Evolutionary conservation across 2,329 filamentous ascomycete species (phyloP), one percentile per base, ranked within the genome.

Genomic region (Beauveria rudraprayagi): DNA sequence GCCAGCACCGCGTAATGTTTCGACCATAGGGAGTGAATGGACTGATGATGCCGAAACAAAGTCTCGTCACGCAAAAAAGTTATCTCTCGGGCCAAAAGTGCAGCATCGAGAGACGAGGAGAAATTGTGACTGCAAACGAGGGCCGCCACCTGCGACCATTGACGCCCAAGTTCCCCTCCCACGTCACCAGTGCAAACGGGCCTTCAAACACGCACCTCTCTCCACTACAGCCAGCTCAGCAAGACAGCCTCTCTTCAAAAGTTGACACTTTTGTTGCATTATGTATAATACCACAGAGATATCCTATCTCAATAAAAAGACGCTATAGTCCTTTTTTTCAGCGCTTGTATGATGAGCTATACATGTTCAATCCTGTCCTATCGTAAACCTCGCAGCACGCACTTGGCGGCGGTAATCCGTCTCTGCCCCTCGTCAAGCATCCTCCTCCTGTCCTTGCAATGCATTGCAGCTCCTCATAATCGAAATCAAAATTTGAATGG

Each of bases 11-110:
- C 28, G 30, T 8, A 22, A 26, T 22, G 8, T 41, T 17, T 28
- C 19, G 43, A 37, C 46, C 56, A 58, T 50, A 30, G 28, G 46
- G 56, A 58, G 56, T 51, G 46, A 43, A 58, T 51, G 44, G 43
- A 30, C 22, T 40, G 55, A 14, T 48, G 44, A 48, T 56, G 43
- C 14, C 41, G 17, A 41, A 26, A 34, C 14, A 9, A 34, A 37
- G 11, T 37, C 34, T 37, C 34, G 34, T 37, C 34, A 5, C 34
- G 34, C 34, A 4, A 6, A 14, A 14, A 16, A 10, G 11, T 37
- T 37, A 16, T 37, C 34, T 37, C 34, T 16, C 34, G 16, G 5
- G 34, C 34, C 34, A 37, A 16, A 16, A 37, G 16, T 37, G 34
- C 11, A 37, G 34, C 11, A 37, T 37, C 34, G 34, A 37, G 34